Base-by-base conservation (phyloP, 345 rosid species). In the Combretum micranthum region DNA sequence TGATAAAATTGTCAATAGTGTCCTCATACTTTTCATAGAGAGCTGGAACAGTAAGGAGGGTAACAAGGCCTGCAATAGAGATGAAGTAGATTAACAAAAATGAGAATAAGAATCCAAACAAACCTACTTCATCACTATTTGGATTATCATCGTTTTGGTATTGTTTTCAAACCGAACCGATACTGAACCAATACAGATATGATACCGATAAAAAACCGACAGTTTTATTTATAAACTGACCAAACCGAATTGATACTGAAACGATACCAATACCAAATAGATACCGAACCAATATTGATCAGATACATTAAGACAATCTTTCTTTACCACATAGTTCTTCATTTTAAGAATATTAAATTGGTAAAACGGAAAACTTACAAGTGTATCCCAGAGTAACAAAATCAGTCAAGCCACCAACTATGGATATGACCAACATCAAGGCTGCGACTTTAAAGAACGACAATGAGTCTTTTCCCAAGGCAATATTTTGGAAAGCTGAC, bases 391-490 rank as follows among this genome's bases (percentile, higher is more conserved):
- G 60, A 17, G 96, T 85, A 32, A 83, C 80, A 66, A 93, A 73
- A 74, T 93, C 90, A 23, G 81, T 74, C 51, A 82, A 72, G 74
- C 90, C 77, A 48, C 90, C 96, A 25, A 82, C 55, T 15, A 94
- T 4, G 10, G 85, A 77, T 54, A 82, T 74, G 68, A 90, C 61
- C 66, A 80, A 75, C 65, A 94, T 77, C 70, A 47, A 79, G 20
- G 71, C 53, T 25, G 88, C 90, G 23, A 78, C 81, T 74, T 64
- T 77, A 68, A 80, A 62, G 74, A 72, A 94, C 68, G 83, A 51
- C 72, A 69, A 65, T 20, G 93, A 64, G 73, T 94, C 80, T 72
- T 72, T 94, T 7, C 86, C 96, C 65, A 90, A 57, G 20, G 95
- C 92, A 65, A 94, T 74, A 68, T 87, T 85, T 64, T 79, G 72